phyloP scores from a whole-genome alignment of 805 yeast genomes.

The Wickerhamiella sergipiensis region DNA sequence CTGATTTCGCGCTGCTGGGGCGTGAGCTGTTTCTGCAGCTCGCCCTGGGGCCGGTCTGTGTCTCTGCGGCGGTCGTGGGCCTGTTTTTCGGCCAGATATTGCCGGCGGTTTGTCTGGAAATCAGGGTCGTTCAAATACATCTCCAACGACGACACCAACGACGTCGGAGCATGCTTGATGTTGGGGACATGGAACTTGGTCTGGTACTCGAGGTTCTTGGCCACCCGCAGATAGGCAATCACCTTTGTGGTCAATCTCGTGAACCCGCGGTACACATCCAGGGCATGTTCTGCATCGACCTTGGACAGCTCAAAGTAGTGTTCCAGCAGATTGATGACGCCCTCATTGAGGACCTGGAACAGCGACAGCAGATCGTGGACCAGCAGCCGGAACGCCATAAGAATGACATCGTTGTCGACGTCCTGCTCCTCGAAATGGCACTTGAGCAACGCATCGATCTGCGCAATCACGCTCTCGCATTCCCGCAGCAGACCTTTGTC shows the following conservation, averaged over 20 bases:
- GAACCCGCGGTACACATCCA: slow-evolving; percentile 70
- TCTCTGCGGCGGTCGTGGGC: slow-evolving; percentile 20
- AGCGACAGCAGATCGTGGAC: slow-evolving; percentile 81
- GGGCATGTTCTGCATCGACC: slow-evolving; percentile 73
- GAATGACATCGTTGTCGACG: slow-evolving; percentile 66
- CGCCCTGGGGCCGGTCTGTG: neutral
- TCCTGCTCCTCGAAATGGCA: slow-evolving; percentile 71
- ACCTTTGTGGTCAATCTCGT: slow-evolving; percentile 79
- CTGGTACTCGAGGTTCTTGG: slow-evolving; percentile 74
- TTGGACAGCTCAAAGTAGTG: slow-evolving; percentile 89
- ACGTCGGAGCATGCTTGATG: slow-evolving; percentile 93
- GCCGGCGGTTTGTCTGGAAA: slow-evolving; percentile 66
- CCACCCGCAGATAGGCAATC: slow-evolving; percentile 73
- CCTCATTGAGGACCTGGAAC: slow-evolving; percentile 87
- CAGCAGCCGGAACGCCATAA: slow-evolving; percentile 74
- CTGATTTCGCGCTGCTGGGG: slow-evolving; percentile 6
- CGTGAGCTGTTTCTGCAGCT: slow-evolving; percentile 1
- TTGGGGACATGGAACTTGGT: slow-evolving; percentile 90
- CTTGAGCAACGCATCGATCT: slow-evolving; percentile 58
- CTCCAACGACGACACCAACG: slow-evolving; percentile 70
- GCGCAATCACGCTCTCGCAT: slow-evolving; percentile 71
- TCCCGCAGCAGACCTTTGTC: slow-evolving; percentile 75
- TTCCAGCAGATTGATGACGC: slow-evolving; percentile 84
- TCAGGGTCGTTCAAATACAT: slow-evolving; percentile 81
- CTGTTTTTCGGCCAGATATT: slow-evolving; percentile 56